phyloP scores from a whole-genome alignment of 495 filamentous ascomycete genomes.

The Neurospora sp. region DNA sequence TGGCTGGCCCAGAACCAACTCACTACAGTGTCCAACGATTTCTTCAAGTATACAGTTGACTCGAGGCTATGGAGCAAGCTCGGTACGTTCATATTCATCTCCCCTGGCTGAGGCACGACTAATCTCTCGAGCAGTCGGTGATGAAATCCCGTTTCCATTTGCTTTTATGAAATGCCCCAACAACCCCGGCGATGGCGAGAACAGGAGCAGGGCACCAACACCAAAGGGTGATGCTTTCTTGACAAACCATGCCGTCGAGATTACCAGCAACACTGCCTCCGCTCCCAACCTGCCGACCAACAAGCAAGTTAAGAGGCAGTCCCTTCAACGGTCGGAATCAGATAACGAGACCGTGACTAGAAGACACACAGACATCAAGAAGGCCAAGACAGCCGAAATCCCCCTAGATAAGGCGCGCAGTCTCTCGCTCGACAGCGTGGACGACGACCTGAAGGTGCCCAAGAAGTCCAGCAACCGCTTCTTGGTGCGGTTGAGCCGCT shows the following conservation, averaged over 20 bases:
- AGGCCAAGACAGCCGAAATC: not conserved
- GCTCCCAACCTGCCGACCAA: not conserved
- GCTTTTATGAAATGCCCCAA: slow-evolving; percentile 15
- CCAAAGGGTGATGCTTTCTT: slow-evolving; percentile 4
- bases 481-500: slow-evolving; percentile 12
- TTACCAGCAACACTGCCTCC: not conserved
- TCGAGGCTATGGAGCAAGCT: slow-evolving; percentile 14
- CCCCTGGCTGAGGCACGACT: not conserved
- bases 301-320: not conserved
- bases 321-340: not conserved
- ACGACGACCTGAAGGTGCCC: slow-evolving; percentile 9
- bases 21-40: slow-evolving; percentile 14
- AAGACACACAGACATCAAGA: not conserved
- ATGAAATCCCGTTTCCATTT: slow-evolving; percentile 17
- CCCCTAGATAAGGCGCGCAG: slow-evolving; percentile 9
- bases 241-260: not conserved
- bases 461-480: slow-evolving; percentile 8
- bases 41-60: slow-evolving; percentile 25
- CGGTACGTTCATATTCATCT: slow-evolving; percentile 6
- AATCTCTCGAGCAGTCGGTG: slow-evolving; percentile 13
- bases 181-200: not conserved
- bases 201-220: not conserved
- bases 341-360: not conserved
- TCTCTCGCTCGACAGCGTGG: slow-evolving; percentile 12
- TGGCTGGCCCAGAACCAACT: slow-evolving; percentile 16